These are phyloP conservation scores for Pythium chondricola DNA, from an alignment of 352 stramenopile species.

Conservation along the genomic window DNA sequence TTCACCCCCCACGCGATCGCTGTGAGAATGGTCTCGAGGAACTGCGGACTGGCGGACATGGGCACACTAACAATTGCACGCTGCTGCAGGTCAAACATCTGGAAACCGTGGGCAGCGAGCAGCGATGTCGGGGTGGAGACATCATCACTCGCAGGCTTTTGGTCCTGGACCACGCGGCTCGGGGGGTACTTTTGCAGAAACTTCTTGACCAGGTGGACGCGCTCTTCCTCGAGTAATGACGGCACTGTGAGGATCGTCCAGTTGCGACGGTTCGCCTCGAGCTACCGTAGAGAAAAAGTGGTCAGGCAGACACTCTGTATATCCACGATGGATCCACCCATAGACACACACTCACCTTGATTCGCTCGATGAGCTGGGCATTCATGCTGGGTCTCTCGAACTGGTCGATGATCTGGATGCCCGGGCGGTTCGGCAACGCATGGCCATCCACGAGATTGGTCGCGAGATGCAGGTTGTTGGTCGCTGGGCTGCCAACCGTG, in stretches of 20 bases:
- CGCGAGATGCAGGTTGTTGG: conserved; percentile 31
- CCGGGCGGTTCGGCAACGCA: conserved; percentile 9
- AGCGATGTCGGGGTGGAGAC: not conserved
- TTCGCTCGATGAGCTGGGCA: conserved; percentile 75
- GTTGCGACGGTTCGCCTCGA: conserved; percentile 70
- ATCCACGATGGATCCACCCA: not conserved
- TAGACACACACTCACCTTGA: conserved; percentile 35
- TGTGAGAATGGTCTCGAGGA: conserved; percentile 60
- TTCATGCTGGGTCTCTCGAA: conserved; percentile 52
- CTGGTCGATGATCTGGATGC: conserved; percentile 35
- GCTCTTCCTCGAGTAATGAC: conserved; percentile 54
- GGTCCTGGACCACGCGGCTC: not conserved
- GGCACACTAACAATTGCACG: conserved; percentile 56
- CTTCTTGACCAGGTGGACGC: conserved; percentile 47
- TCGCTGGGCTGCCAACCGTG: conserved; percentile 42
- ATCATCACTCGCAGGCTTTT: not conserved
- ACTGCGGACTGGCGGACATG: conserved; percentile 44
- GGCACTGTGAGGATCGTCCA: conserved; percentile 65
- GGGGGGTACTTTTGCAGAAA: conserved; percentile 44
- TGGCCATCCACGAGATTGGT: conserved; percentile 1
- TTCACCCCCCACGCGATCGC: conserved; percentile 55
- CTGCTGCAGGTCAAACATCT: conserved; percentile 77
- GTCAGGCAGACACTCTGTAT: not conserved
- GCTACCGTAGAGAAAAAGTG: conserved; percentile 14
- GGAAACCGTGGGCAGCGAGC: conserved; percentile 21